phyloP scores from a whole-genome alignment of 306 rosid species.

The Potentilla sterilis region DNA sequence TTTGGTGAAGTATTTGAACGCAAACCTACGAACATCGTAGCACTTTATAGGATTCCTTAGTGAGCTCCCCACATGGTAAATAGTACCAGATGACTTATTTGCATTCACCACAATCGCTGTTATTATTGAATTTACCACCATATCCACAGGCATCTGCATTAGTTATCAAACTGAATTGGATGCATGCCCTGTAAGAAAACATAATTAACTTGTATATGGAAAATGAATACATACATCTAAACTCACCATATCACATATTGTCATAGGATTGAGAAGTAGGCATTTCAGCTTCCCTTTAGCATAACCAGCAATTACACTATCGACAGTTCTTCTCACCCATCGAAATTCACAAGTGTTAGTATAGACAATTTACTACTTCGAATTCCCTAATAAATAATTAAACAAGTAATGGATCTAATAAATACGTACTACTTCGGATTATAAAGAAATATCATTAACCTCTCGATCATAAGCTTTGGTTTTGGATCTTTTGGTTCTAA shows the following conservation, averaged over 20 bases:
- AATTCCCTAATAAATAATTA: no score
- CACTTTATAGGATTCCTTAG: constrained; percentile 24
- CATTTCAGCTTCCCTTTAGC: constrained; percentile 40
- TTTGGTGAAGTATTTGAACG: constrained; percentile 19
- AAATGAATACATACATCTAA: no score
- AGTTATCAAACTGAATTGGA: no score
- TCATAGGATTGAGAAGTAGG: constrained; percentile 30
- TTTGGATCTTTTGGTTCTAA: no score
- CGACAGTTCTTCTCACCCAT: constrained; percentile 57
- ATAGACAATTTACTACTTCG: no score
- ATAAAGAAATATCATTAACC: neutral
- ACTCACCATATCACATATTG: constrained; percentile 36
- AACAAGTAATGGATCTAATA: no score
- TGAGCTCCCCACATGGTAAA: constrained; percentile 44
- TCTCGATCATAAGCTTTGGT: neutral
- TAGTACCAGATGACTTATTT: constrained; percentile 11
- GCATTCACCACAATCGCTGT: constrained; percentile 27
- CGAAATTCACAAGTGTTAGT: no score
- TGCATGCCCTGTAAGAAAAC: neutral
- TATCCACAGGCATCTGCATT: constrained; percentile 44
- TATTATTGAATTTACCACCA: constrained; percentile 39
- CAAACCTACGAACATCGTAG: neutral
- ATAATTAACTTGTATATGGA: neutral
- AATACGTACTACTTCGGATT: no score
- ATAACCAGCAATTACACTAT: constrained; percentile 23